Evolutionary conservation across 2,329 filamentous ascomycete genomes (phyloP), one percentile per base, ranked within the genome.

Genomic region (Colletotrichum endophyticum): DNA sequence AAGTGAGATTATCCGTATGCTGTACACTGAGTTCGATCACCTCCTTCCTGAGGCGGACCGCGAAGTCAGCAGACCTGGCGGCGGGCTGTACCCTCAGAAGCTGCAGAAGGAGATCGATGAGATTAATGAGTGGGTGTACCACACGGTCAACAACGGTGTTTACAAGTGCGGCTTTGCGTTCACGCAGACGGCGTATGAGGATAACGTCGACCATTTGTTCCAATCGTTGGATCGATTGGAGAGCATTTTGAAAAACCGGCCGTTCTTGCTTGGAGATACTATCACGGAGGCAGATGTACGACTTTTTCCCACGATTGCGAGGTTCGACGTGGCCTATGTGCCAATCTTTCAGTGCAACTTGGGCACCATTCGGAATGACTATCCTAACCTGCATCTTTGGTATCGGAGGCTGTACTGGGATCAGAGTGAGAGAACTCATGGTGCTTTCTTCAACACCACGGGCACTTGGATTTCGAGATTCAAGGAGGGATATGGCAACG

Each of bases 1-100:
- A 71, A 91, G 92, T 69, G 95, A 97, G 83, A 96, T 97, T 79
- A 95, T 97, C 79, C 91, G 95, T 78, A 96, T 96, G 94, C 87
- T 97, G 77, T 95, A 95, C 84, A 88, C 89, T 13, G 94, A 92
- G 71, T 96, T 96, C 80, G 94, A 96, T 77, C 85, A 88, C 64
- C 81, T 93, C 8, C 81, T 93, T 2, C 89, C 89, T 0, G 86
- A 87, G 25, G 78, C 89, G 70, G 86, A 89, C 73, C 88, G 89
- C 9, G 92, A 94, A 78, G 81, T 59, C 1, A 89, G 86, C 72
- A 86, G 85, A 66, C 85, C 87, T 0, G 86, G 86, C 2, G 83
- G 91, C 6, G 91, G 92, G 4, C 86, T 93, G n/a, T 91, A 91
- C 73, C 93, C 93, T 0, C 79, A 85, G 5, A 79, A 86, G 2